Base-by-base conservation (phyloP, 2,329 filamentous ascomycete species). In the Talaromyces atroroseus region DNA sequence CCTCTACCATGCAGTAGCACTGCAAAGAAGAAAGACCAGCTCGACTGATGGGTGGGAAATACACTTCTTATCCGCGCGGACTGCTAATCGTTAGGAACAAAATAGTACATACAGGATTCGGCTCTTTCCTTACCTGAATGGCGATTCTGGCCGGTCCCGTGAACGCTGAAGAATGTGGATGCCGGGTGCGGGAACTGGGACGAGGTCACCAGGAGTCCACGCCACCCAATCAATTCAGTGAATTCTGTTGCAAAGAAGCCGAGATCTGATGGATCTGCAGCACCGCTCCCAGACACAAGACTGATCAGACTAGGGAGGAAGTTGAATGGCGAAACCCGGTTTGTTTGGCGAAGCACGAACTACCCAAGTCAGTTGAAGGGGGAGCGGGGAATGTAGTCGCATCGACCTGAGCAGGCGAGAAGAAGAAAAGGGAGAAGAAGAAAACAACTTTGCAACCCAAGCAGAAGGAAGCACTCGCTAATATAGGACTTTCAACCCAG, bases 131-230 rank as follows among this genome's bases (percentile, higher is more conserved):
- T 46, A 54, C 52, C 36, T 49, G 52, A 21, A 36, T 42, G 29
- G 44, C 52, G 45, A 54, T 36, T 48, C 36, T 40, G 52, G 45
- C 52, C 32, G 48, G 52, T 54, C 52, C 52, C 52, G 52, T 54
- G 52, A 49, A 54, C 52, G 16, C 52, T 54, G 52, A 54, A 44
- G 52, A 54, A 54, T 54, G 52, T 54, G 52, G 52, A 54, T 49
- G 47, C 52, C 34, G 52, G 44, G 44, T 54, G 52, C 45, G 52
- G 52, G 52, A 54, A 32, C 40, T 10, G 10, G 5, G 14, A 36
- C 32, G 14, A 54, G 48, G 52, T 54, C 52, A 54, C 52, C 52
- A 48, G 26, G 26, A 53, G 42, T 47, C 52, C 23, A 29, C 34
- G 48, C 26, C 34, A 42, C 51, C 45, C 32, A 49, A 49, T 49